Evolutionary conservation across 768 basidiomycete species (phyloP), one percentile per base, ranked within the genome.

Genomic region (Galerina sulciceps): DNA sequence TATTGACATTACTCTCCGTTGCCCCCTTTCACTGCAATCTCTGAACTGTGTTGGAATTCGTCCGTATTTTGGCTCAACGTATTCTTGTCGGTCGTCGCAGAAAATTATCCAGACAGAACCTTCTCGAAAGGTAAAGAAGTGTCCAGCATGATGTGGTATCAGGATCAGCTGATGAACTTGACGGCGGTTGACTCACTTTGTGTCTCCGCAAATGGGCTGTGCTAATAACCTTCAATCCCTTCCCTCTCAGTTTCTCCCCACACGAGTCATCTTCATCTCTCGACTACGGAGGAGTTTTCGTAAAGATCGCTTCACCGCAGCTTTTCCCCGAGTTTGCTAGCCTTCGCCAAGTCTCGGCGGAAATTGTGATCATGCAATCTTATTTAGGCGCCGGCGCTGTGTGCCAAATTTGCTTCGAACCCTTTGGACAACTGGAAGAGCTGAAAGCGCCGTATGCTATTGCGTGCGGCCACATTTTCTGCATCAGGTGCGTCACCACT

Each of bases 391-490:
- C 61, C 55, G 54, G 50, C 26, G 56, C 59, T 34, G 36, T 38
- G n/a, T 60, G 63, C 43, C 59, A 51, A 22, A 48, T 26, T 17
- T 64, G 59, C 45, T 55, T 50, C 53, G 55, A 60, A 43, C 59
- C 59, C 14, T 60, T 60, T 47, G 56, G 55, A 18, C 54, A 20
- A n/a, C 42, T 58, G 5, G 59, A 64, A 42, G 59, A 54, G 18
- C 42, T 23, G 17, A 53, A 51, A 36, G 51, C 53, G 20, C 59
- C 55, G 11, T 57, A 45, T 22, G 20, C 44, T 10, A 46, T 58
- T 3, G 17, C 45, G 10, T 64, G 89, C 58, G 89, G 89, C 11
- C 88, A 90, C 67, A 80, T 83, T 55, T 88, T 89, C 70, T 90
- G 86, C 63, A 69, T 75, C 57, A 70, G 68, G 74, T 76, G 53